Evolutionary conservation across 2,329 filamentous ascomycete genomes (phyloP).

Genomic region (Diaporthe longicolla): DNA sequence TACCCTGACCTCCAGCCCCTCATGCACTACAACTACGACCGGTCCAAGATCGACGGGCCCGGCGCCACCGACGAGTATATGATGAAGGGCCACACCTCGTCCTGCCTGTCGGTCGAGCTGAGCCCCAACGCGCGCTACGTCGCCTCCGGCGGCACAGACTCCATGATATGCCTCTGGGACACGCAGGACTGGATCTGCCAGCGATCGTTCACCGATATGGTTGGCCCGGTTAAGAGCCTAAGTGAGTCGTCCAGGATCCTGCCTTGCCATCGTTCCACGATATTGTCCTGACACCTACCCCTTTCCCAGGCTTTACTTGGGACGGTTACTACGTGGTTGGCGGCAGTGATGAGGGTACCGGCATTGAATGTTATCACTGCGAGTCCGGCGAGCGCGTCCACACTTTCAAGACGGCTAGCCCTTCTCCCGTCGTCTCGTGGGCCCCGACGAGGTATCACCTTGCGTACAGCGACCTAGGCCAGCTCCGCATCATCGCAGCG

Average conservation of each 20-base stretch:
- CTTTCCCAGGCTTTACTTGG: slow-evolving; percentile 76
- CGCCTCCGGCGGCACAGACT: slow-evolving; percentile 82
- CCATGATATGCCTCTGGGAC: slow-evolving; percentile 83
- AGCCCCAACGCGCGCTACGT: slow-evolving; percentile 80
- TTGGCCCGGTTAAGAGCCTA: slow-evolving; percentile 78
- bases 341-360: slow-evolving; percentile 78
- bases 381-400: slow-evolving; percentile 82
- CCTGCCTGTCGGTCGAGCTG: slow-evolving; percentile 77
- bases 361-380: slow-evolving; percentile 78
- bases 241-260: slow-evolving; percentile 59
- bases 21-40: slow-evolving; percentile 60
- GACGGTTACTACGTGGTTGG: slow-evolving; percentile 82
- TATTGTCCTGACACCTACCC: slow-evolving; percentile 44
- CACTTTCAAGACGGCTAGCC: slow-evolving; percentile 76
- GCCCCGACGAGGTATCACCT: slow-evolving; percentile 81
- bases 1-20: slow-evolving; percentile 75
- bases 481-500: slow-evolving; percentile 77
- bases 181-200: slow-evolving; percentile 83
- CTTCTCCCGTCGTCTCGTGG: slow-evolving; percentile 80
- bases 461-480: slow-evolving; percentile 79
- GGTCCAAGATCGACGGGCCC: slow-evolving; percentile 53
- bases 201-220: slow-evolving; percentile 77
- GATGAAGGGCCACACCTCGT: slow-evolving; percentile 80
- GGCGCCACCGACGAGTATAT: slow-evolving; percentile 65
- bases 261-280: slow-evolving; percentile 5